Conservation (phyloP, 352 stramenopile genomes). For the Phytophthora capsici region DNA sequence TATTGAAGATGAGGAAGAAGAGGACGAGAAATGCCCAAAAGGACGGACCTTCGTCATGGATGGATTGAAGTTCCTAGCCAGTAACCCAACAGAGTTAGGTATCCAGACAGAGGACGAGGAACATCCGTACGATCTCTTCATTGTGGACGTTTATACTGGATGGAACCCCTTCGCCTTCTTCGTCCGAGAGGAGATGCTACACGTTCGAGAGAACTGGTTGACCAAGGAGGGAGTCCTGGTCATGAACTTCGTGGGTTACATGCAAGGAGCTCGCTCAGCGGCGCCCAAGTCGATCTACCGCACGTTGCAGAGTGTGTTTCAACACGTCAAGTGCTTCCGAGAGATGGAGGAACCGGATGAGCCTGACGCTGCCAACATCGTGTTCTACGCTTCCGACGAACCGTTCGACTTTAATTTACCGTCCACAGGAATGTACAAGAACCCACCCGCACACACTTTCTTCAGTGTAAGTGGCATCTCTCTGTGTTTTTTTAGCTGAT, state of each 20-base stretch:
- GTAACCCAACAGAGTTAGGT: slow-evolving; percentile 32
- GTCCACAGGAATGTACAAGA: slow-evolving; percentile 50
- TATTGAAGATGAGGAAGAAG: slow-evolving; percentile 33
- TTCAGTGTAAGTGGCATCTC: slow-evolving; percentile 52
- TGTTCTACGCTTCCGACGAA: slow-evolving; percentile 80
- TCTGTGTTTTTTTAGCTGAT: slow-evolving; percentile 2
- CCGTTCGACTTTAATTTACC: slow-evolving; percentile 72
- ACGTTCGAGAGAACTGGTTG: slow-evolving; percentile 63
- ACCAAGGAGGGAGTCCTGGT: slow-evolving; percentile 62
- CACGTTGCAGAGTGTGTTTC: slow-evolving; percentile 72
- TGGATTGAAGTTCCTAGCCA: slow-evolving; percentile 63
- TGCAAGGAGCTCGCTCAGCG: slow-evolving; percentile 51
- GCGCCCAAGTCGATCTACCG: slow-evolving; percentile 75
- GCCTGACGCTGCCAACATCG: slow-evolving; percentile 61
- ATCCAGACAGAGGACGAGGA: slow-evolving; percentile 6
- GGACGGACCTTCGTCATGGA: slow-evolving; percentile 74
- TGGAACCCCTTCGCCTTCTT: slow-evolving; percentile 82
- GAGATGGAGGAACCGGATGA: slow-evolving; percentile 57
- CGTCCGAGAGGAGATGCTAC: slow-evolving; percentile 60
- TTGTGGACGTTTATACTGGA: slow-evolving; percentile 76
- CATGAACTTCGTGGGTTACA: slow-evolving; percentile 82
- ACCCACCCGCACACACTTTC: slow-evolving; percentile 57
- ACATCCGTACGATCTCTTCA: slow-evolving; percentile 62
- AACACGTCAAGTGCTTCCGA: slow-evolving; percentile 71
- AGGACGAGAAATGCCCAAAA: slow-evolving; percentile 34